Evolutionary conservation across 208 protist genomes (phyloP).

Genomic region (Tritrichomonas foetus): DNA sequence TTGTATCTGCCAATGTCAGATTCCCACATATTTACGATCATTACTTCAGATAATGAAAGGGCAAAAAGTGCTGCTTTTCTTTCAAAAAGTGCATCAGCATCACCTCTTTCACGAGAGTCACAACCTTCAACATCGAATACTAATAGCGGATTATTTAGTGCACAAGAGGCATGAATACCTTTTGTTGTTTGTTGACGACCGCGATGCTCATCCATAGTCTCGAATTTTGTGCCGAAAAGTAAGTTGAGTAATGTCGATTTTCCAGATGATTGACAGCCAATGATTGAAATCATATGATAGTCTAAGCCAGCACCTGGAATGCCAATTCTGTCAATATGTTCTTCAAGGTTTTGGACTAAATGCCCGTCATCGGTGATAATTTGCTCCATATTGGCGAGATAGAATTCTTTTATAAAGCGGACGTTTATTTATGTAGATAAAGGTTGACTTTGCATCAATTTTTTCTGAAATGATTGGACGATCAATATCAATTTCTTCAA

Average conservation of each 20-base stretch:
- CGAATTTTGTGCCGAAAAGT: conserved; percentile 47
- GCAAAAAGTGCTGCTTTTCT: conserved; percentile 43
- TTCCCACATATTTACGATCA: conserved; percentile 50
- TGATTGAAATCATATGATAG: conserved; percentile 33
- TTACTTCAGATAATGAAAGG: conserved; percentile 41
- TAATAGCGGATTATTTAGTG: conserved; percentile 3
- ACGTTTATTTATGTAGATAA: too few species aligned
- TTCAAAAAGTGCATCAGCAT: conserved; percentile 45
- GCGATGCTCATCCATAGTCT: conserved; percentile 37
- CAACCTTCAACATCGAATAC: conserved; percentile 49
- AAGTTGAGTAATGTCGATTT: conserved; percentile 48
- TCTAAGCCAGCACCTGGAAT: background rate
- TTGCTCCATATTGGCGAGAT: conserved; percentile 34
- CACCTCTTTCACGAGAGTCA: conserved; percentile 43
- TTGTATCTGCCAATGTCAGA: conserved; percentile 49
- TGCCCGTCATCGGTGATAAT: background rate
- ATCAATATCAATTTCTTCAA: too few species aligned
- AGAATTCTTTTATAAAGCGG: too few species aligned
- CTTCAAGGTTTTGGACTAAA: background rate
- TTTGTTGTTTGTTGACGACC: conserved; percentile 47
- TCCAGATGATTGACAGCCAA: conserved; percentile 20
- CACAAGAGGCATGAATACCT: conserved; percentile 40
- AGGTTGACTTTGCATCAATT: too few species aligned
- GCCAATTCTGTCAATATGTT: background rate
- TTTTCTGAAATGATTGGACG: too few species aligned